These are phyloP conservation scores for Microglena sp. DNA, from an alignment of 139 green algal species.

Conservation along the genomic window DNA sequence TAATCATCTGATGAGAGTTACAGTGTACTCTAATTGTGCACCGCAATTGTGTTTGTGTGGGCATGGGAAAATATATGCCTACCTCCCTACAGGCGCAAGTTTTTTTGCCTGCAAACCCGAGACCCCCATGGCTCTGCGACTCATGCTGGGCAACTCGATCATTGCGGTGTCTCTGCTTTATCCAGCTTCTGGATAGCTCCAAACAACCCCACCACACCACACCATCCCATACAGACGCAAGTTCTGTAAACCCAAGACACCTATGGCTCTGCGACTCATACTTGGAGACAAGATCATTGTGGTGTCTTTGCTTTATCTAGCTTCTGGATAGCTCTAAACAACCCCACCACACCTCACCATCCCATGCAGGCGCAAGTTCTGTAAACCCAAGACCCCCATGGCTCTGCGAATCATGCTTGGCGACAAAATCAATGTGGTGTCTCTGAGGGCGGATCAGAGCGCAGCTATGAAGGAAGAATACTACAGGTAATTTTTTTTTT, in stretches of 20 bases:
- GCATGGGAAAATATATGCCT: too few species aligned
- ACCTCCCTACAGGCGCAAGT: too few species aligned
- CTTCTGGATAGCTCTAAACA: not conserved
- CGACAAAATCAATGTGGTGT: constrained; percentile 42
- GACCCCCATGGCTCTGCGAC: too few species aligned
- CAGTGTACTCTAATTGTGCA: too few species aligned
- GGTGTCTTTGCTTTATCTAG: not conserved
- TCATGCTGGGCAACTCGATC: too few species aligned
- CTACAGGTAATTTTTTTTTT: constrained; percentile 28
- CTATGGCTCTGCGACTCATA: constrained; percentile 48
- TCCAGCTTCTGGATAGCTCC: not conserved
- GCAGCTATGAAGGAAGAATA: constrained; percentile 85
- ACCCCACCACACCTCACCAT: not conserved
- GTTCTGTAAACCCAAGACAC: not conserved
- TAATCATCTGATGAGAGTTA: too few species aligned
- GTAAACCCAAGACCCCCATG: constrained; percentile 31
- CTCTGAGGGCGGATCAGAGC: constrained; percentile 37
- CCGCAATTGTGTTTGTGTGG: too few species aligned
- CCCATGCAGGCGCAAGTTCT: constrained; percentile 38
- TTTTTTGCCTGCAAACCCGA: too few species aligned
- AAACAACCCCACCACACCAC: not conserved
- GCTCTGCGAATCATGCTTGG: constrained; percentile 59
- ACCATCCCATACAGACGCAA: not conserved
- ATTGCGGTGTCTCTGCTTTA: too few species aligned
- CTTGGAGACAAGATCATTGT: constrained; percentile 35